A percentile compares a stretch with the other conserved stretches of the same genome.
Conservation (phyloP, 805 yeast genomes). For the Lipomyces lipofer region DNA sequence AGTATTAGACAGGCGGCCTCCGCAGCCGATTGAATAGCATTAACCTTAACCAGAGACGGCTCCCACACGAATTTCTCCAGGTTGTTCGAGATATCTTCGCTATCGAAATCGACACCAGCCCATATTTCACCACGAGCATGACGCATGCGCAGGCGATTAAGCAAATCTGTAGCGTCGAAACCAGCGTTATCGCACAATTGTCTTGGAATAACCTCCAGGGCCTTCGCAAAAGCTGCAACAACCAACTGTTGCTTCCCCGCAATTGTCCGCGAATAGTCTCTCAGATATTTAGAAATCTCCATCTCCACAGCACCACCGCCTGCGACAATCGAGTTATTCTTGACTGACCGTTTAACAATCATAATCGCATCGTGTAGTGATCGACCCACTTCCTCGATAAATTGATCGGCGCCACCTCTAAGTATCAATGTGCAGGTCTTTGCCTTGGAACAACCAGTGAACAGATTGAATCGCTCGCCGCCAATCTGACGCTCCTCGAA, state of each 20-base stretch:
- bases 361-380: slow-evolving; percentile 97
- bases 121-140: slow-evolving; percentile 92
- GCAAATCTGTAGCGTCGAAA: slow-evolving; percentile 91
- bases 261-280: slow-evolving; percentile 82
- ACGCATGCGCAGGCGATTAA: slow-evolving; percentile 85
- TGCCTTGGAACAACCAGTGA: slow-evolving; percentile 88
- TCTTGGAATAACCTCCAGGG: slow-evolving; percentile 93
- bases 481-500: slow-evolving; percentile 97
- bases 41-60: slow-evolving; percentile 89
- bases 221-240: slow-evolving; percentile 88
- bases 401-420: slow-evolving; percentile 98
- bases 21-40: slow-evolving; percentile 93
- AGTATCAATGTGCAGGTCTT: slow-evolving; percentile 89
- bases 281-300: slow-evolving; percentile 86
- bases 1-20: slow-evolving; percentile 93
- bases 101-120: slow-evolving; percentile 90
- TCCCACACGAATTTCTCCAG: slow-evolving; percentile 93
- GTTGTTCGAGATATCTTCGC: slow-evolving; percentile 78
- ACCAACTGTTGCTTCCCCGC: slow-evolving; percentile 96
- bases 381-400: slow-evolving; percentile 95
- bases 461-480: slow-evolving; percentile 89
- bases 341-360: slow-evolving; percentile 94
- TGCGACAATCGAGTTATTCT: slow-evolving; percentile 84
- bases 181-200: slow-evolving; percentile 99
- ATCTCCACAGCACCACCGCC: slow-evolving; percentile 99